phyloP scores from a whole-genome alignment of 2,329 filamentous ascomycete species.

The Fusarium sp. region DNA sequence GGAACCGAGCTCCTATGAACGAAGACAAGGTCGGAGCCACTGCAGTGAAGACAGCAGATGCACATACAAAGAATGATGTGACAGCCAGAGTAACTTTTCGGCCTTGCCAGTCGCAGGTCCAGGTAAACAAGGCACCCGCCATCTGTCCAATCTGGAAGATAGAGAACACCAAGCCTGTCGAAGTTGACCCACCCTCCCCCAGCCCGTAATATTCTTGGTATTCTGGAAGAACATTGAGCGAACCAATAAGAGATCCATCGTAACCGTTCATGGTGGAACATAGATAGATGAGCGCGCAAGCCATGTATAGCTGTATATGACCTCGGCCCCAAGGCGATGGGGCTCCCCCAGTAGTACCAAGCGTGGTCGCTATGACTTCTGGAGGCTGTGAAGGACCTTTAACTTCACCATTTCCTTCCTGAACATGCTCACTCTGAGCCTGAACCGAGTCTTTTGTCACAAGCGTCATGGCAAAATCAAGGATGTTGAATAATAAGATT shows the following conservation, averaged over 20 bases:
- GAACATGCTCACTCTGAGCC: neutral
- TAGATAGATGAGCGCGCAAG: slow-evolving; percentile 48
- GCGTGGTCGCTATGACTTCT: neutral
- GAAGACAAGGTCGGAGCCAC: slow-evolving; percentile 17
- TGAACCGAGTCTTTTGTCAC: neutral
- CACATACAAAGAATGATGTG: slow-evolving; percentile 59
- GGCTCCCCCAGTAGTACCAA: neutral
- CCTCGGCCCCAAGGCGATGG: slow-evolving; percentile 22
- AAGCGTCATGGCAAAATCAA: neutral
- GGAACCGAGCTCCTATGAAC: slow-evolving; percentile 11
- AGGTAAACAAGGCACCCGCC: slow-evolving; percentile 59
- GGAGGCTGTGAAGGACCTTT: neutral
- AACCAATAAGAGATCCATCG: slow-evolving; percentile 60
- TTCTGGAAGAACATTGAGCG: slow-evolving; percentile 57
- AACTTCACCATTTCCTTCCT: too few relatives aligned
- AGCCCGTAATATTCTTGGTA: slow-evolving; percentile 13
- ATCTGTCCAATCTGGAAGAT: slow-evolving; percentile 62
- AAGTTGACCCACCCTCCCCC: slow-evolving; percentile 52
- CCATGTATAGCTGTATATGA: slow-evolving; percentile 27
- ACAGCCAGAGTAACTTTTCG: slow-evolving; percentile 60
- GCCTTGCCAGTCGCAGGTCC: slow-evolving; percentile 62
- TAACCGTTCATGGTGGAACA: slow-evolving; percentile 62
- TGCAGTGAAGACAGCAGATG: slow-evolving; percentile 12
- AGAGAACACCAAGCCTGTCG: slow-evolving; percentile 61
- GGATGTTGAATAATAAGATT: neutral